A percentile compares a stretch with the other conserved stretches of the same genome.
These are phyloP conservation scores for Epichloe sp. DNA, from an alignment of 2,329 filamentous ascomycete species.

Conservation along the genomic window DNA sequence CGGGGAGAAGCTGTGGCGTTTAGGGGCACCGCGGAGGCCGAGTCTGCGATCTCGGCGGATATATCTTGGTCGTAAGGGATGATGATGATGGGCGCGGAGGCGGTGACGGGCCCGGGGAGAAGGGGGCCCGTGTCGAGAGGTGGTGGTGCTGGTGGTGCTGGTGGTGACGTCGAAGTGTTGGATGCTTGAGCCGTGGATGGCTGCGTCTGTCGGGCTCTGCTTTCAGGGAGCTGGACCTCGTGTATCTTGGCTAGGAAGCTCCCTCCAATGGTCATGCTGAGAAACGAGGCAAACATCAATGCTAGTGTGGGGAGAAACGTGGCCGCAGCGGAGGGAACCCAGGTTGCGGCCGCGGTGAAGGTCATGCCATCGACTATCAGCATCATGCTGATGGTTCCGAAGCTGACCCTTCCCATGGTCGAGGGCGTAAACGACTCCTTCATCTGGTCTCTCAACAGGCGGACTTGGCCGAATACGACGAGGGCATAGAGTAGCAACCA, in stretches of 20 bases:
- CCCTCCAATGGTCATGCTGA: slow-evolving; percentile 44
- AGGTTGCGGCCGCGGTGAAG: slow-evolving; percentile 42
- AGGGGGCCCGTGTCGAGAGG: slow-evolving; percentile 9
- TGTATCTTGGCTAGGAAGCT: slow-evolving; percentile 48
- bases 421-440: slow-evolving; percentile 54
- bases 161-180: background rate
- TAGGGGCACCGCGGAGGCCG: slow-evolving; percentile 22
- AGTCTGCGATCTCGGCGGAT: slow-evolving; percentile 43
- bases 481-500: slow-evolving; percentile 44
- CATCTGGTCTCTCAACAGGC: slow-evolving; percentile 50
- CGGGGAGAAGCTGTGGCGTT: slow-evolving; percentile 10
- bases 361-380: slow-evolving; percentile 48
- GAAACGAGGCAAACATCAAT: slow-evolving; percentile 35
- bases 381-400: slow-evolving; percentile 49
- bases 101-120: slow-evolving; percentile 30
- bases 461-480: slow-evolving; percentile 47
- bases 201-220: slow-evolving; percentile 33
- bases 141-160: slow-evolving; percentile 8
- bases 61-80: slow-evolving; percentile 52
- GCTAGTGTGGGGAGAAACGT: slow-evolving; percentile 44
- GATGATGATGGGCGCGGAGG: slow-evolving; percentile 38
- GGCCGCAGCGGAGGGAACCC: slow-evolving; percentile 41
- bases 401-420: slow-evolving; percentile 52
- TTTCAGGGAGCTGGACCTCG: slow-evolving; percentile 42
- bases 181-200: slow-evolving; percentile 4